These are phyloP conservation scores for Candida orba DNA, from an alignment of 805 yeast species.

Conservation along the genomic window DNA sequence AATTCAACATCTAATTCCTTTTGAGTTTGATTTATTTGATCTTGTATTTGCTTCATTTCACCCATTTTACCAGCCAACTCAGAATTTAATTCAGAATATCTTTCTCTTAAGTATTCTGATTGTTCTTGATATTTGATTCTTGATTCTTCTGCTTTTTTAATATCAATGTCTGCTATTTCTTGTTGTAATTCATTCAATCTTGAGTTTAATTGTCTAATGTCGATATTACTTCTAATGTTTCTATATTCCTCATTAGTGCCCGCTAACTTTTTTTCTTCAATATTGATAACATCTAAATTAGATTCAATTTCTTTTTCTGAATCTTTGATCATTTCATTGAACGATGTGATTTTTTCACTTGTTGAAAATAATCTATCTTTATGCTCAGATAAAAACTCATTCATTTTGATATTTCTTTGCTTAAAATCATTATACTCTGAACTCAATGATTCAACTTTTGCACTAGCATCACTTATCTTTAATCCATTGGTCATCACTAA, in stretches of 20 bases:
- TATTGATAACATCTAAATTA: slow-evolving; percentile 23
- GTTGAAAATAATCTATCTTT: not conserved
- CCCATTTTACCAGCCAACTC: slow-evolving; percentile 74
- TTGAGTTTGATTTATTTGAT: slow-evolving; percentile 50
- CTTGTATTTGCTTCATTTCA: slow-evolving; percentile 75
- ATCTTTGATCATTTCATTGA: slow-evolving; percentile 13
- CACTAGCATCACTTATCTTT: not conserved
- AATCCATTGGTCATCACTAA: slow-evolving; percentile 13
- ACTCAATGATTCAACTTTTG: slow-evolving; percentile 10
- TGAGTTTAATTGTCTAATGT: slow-evolving; percentile 38
- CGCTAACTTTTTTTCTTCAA: slow-evolving; percentile 35
- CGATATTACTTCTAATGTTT: slow-evolving; percentile 57
- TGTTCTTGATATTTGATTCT: slow-evolving; percentile 55
- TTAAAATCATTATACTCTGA: slow-evolving; percentile 21
- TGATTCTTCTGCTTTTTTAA: slow-evolving; percentile 50
- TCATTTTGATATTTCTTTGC: slow-evolving; percentile 30
- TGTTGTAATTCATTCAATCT: slow-evolving; percentile 32
- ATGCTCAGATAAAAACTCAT: slow-evolving; percentile 6
- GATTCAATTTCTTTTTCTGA: slow-evolving; percentile 25
- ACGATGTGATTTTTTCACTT: slow-evolving; percentile 9
- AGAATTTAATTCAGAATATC: slow-evolving; percentile 50
- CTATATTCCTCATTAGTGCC: slow-evolving; percentile 59
- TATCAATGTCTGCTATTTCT: slow-evolving; percentile 40
- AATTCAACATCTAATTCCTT: slow-evolving; percentile 66
- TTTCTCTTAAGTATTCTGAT: slow-evolving; percentile 41